Evolutionary conservation across 1,139 yeast genomes (phyloP).

Genomic region (Suhomyces chickasaworum): DNA sequence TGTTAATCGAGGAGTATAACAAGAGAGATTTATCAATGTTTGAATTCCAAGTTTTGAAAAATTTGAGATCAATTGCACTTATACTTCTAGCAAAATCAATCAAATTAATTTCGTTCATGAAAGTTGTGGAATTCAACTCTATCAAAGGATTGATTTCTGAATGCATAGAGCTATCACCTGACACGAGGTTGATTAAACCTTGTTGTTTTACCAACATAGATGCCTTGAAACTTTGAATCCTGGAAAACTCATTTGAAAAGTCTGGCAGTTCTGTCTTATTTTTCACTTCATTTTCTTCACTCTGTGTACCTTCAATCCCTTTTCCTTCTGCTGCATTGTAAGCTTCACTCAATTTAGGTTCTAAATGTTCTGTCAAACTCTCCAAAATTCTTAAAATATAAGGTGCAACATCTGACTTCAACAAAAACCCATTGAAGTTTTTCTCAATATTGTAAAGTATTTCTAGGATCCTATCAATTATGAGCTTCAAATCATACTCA

Average conservation of each 20-base stretch:
- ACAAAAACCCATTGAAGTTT: slow-evolving; percentile 42
- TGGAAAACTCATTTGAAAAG: slow-evolving; percentile 9
- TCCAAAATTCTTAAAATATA: slow-evolving; percentile 40
- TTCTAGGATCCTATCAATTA: slow-evolving; percentile 20
- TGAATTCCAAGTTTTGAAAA: slow-evolving; percentile 73
- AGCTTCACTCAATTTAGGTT: slow-evolving; percentile 1
- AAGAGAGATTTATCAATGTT: slow-evolving; percentile 51
- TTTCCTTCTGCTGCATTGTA: neutral
- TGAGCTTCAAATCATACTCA: slow-evolving; percentile 17
- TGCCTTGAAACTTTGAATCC: slow-evolving; percentile 30
- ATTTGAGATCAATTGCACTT: slow-evolving; percentile 57
- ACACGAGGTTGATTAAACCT: slow-evolving; percentile 34
- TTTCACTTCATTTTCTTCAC: neutral
- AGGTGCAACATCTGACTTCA: slow-evolving; percentile 46
- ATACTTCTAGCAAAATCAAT: slow-evolving; percentile 56
- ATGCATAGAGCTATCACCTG: slow-evolving; percentile 15
- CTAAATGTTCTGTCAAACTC: slow-evolving; percentile 22
- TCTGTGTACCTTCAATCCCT: neutral
- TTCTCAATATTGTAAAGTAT: slow-evolving; percentile 35
- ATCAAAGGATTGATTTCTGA: slow-evolving; percentile 29
- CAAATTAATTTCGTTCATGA: slow-evolving; percentile 48
- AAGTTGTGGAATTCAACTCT: slow-evolving; percentile 37
- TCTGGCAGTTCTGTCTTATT: neutral
- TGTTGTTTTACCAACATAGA: slow-evolving; percentile 41
- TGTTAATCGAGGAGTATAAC: slow-evolving; percentile 33